Conservation (phyloP, 129 eudicot species). For the Pseudognaphalium luteoalbum region DNA sequence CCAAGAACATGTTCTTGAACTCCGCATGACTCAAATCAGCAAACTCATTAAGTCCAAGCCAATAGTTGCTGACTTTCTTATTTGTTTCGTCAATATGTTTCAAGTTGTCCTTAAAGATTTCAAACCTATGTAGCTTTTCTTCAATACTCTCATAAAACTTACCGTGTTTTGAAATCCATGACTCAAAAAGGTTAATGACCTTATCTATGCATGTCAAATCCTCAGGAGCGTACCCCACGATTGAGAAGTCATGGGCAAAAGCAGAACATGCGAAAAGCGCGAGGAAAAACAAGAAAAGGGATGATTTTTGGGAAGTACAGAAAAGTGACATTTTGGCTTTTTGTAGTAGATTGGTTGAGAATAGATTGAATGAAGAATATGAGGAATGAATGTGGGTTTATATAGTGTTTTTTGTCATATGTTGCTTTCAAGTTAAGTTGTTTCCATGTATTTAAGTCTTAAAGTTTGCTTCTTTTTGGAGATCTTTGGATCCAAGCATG, state of each 20-base stretch:
- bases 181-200: constrained; percentile 35
- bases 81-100: constrained; percentile 45
- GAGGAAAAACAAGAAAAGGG: constrained; percentile 5
- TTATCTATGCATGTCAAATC: constrained; percentile 38
- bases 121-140: constrained; percentile 42
- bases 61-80: constrained; percentile 33
- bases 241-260: constrained; percentile 31
- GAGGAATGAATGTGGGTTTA: constrained; percentile 25
- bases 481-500: constrained; percentile 33
- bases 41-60: constrained; percentile 40
- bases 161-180: constrained; percentile 38
- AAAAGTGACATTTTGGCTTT: constrained; percentile 22
- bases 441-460: constrained; percentile 17
- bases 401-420: constrained; percentile 16
- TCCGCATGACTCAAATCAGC: constrained; percentile 38
- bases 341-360: constrained; percentile 11
- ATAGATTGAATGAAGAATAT: constrained; percentile 28
- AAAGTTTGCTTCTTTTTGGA: constrained; percentile 34
- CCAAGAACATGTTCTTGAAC: constrained; percentile 36
- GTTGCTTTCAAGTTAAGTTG: constrained; percentile 31
- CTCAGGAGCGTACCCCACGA: constrained; percentile 34
- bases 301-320: constrained; percentile 5
- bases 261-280: constrained; percentile 24
- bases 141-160: constrained; percentile 38
- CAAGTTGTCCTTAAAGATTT: constrained; percentile 39